Evolutionary conservation across 305 asterid species (phyloP).

Genomic region (Solanum chacoense): DNA sequence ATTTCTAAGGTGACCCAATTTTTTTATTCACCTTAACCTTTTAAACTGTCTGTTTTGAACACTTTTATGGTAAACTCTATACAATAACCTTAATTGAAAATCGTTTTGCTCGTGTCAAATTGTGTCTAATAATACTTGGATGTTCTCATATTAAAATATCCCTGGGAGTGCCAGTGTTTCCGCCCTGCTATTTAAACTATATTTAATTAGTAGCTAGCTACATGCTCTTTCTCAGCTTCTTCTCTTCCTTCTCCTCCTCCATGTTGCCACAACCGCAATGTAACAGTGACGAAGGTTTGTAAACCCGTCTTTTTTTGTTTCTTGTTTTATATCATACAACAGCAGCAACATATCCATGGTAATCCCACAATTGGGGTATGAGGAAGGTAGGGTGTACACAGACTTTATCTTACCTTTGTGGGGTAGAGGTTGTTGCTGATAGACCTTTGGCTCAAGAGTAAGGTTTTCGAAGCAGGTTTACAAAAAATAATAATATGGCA

Average conservation of each 20-base stretch:
- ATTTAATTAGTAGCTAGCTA: not conserved
- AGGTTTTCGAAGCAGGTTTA: not conserved
- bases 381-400: not conserved
- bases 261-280: not conserved
- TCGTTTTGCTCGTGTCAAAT: not conserved
- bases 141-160: not conserved
- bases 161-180: not conserved
- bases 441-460: not conserved
- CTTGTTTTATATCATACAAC: not conserved
- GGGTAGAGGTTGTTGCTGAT: not conserved
- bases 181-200: not conserved
- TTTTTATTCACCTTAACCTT: not conserved
- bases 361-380: not conserved
- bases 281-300: not conserved
- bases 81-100: not conserved
- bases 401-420: not conserved
- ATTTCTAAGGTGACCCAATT: not conserved
- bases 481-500: not conserved
- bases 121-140: not conserved
- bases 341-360: not conserved
- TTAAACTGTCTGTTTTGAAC: not conserved
- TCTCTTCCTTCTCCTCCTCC: not conserved
- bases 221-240: not conserved
- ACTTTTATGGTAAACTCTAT: not conserved
- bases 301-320: not conserved